Evolutionary conservation across 208 protist genomes (phyloP).

Genomic region (Crithidia acanthocephali): DNA sequence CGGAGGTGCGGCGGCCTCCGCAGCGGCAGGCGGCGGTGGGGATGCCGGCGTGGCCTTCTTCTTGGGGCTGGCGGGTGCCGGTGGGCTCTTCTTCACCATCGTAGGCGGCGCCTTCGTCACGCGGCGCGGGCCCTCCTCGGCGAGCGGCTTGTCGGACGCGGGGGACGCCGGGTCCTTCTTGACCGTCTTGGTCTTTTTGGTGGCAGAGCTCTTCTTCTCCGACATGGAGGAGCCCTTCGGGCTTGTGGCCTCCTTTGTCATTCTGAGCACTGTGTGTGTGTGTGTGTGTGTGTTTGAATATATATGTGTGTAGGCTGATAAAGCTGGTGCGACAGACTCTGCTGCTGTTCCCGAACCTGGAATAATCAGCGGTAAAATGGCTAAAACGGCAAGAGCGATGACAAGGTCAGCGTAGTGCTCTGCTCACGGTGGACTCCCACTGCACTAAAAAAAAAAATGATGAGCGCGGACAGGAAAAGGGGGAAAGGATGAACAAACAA

Average conservation of each 20-base stretch:
- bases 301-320: too few relatives aligned
- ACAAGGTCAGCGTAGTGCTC: too few relatives aligned
- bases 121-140: not conserved
- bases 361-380: too few relatives aligned
- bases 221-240: not conserved
- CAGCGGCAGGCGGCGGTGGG: not conserved
- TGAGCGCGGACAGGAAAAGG: not conserved
- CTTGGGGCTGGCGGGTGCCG: not conserved
- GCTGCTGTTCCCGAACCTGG: too few relatives aligned
- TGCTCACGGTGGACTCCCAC: too few relatives aligned
- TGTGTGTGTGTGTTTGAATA: not conserved
- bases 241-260: not conserved
- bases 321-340: too few relatives aligned
- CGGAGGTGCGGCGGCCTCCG: not conserved
- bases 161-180: not conserved
- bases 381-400: not conserved
- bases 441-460: not conserved
- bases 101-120: not conserved
- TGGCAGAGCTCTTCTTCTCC: not conserved
- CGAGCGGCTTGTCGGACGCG: not conserved
- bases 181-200: not conserved
- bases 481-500: constrained; percentile 6
- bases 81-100: not conserved
- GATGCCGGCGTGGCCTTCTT: not conserved
- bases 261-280: not conserved